Conservation (phyloP, 2,329 filamentous ascomycete genomes). For the Calonectria hongkongensis region DNA sequence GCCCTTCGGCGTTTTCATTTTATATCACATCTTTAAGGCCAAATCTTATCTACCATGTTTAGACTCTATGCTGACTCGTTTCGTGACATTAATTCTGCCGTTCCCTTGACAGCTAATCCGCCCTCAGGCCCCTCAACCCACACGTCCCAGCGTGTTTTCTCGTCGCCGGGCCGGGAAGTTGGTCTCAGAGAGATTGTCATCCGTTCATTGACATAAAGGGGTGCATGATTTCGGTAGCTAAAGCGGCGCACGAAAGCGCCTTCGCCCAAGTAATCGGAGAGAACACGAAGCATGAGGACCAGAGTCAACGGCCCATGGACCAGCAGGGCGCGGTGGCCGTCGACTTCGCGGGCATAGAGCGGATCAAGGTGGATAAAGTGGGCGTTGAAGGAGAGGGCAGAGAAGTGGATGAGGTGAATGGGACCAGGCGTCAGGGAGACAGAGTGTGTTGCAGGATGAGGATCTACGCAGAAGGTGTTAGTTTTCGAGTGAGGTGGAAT, state of each 20-base stretch:
- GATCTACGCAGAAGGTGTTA: constrained; percentile 52
- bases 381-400: constrained; percentile 92
- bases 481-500: neutral
- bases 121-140: constrained; percentile 68
- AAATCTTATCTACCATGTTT: neutral
- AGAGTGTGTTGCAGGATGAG: constrained; percentile 59
- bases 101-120: constrained; percentile 79
- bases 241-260: constrained; percentile 71
- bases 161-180: constrained; percentile 59
- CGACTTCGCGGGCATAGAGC: constrained; percentile 79
- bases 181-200: constrained; percentile 81
- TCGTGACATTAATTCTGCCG: constrained; percentile 52
- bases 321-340: constrained; percentile 84
- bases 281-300: constrained; percentile 82
- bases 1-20: constrained; percentile 42
- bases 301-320: constrained; percentile 92
- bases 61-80: neutral
- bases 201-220: constrained; percentile 84
- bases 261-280: constrained; percentile 61
- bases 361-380: constrained; percentile 92
- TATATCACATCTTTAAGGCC: neutral
- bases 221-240: constrained; percentile 87
- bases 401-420: constrained; percentile 90
- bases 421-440: constrained; percentile 79
- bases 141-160: constrained; percentile 63